Evolutionary conservation across 2,329 filamentous ascomycete genomes (phyloP).

Genomic region (Cercospora zeina): DNA sequence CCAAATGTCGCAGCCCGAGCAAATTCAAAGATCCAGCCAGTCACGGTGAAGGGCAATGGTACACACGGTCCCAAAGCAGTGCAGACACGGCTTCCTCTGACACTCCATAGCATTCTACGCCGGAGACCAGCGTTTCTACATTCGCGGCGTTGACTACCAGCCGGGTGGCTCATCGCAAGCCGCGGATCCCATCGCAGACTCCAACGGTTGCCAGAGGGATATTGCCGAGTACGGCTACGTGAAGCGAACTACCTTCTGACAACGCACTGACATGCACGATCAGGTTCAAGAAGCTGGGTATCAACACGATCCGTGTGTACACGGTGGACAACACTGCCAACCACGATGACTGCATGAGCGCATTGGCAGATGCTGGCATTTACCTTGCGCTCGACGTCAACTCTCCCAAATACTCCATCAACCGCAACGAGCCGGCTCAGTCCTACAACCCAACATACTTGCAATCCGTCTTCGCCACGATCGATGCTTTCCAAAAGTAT

Average conservation of each 20-base stretch:
- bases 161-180: conserved; percentile 61
- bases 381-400: conserved; percentile 92
- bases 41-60: conserved; percentile 65
- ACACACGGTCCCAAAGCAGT: conserved; percentile 24
- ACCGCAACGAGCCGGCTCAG: conserved; percentile 67
- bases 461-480: conserved; percentile 81
- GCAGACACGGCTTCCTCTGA: conserved; percentile 26
- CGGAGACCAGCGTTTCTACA: conserved; percentile 61
- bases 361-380: conserved; percentile 79
- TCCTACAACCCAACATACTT: conserved; percentile 90
- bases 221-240: conserved; percentile 58
- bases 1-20: conserved; percentile 41
- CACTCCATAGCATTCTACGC: conserved; percentile 60
- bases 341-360: conserved; percentile 83
- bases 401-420: conserved; percentile 85
- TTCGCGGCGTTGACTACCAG: conserved; percentile 59
- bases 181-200: conserved; percentile 74
- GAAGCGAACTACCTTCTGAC: not conserved
- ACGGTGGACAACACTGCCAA: conserved; percentile 80
- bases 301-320: conserved; percentile 93
- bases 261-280: not conserved
- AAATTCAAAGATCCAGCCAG: conserved; percentile 51
- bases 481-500: conserved; percentile 80
- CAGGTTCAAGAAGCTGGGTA: conserved; percentile 74
- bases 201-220: conserved; percentile 71